A percentile compares a stretch with the other conserved stretches of the same genome.
Evolutionary conservation across 2,329 filamentous ascomycete species (phyloP).

Genomic region (Colletotrichum brevisporum): DNA sequence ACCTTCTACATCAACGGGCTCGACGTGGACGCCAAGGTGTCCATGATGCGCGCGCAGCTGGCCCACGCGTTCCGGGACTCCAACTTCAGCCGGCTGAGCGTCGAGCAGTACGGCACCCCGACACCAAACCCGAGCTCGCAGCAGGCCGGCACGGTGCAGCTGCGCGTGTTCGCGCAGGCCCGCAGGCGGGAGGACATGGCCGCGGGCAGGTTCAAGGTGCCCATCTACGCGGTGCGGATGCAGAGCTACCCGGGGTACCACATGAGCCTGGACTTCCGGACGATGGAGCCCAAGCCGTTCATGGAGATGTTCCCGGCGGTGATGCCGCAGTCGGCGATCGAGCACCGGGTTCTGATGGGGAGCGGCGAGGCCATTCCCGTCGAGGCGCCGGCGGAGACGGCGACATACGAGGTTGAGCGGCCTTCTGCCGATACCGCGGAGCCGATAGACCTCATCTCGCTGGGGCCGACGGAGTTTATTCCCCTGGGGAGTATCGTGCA

Average conservation of each 20-base stretch:
- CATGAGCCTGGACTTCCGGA: conserved; percentile 59
- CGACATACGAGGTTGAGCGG: conserved; percentile 14
- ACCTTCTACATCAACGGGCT: conserved; percentile 38
- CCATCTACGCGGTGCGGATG: conserved; percentile 56
- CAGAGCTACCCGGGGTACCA: conserved; percentile 60
- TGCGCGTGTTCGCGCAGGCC: conserved; percentile 45
- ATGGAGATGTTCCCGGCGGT: conserved; percentile 59
- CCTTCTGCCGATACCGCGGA: conserved; percentile 30
- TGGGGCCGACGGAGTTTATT: conserved; percentile 19
- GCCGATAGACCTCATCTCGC: conserved; percentile 17
- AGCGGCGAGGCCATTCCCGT: conserved; percentile 1
- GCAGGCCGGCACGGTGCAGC: conserved; percentile 43
- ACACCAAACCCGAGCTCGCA: conserved; percentile 43
- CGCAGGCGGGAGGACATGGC: conserved; percentile 44
- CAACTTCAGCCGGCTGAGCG: conserved; percentile 53
- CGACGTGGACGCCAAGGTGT: conserved; percentile 42
- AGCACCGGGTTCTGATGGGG: conserved; percentile 45
- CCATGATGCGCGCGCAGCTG: conserved; percentile 45
- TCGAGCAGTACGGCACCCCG: conserved; percentile 47
- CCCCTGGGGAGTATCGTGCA: conserved; percentile 52
- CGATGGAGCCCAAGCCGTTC: conserved; percentile 58
- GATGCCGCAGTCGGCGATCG: conserved; percentile 47
- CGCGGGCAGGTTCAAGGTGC: conserved; percentile 46
- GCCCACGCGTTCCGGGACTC: conserved; percentile 44
- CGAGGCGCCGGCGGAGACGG: background rate